Evolutionary conservation across 768 basidiomycete species (phyloP).

Genomic region (Mycena haematopus): DNA sequence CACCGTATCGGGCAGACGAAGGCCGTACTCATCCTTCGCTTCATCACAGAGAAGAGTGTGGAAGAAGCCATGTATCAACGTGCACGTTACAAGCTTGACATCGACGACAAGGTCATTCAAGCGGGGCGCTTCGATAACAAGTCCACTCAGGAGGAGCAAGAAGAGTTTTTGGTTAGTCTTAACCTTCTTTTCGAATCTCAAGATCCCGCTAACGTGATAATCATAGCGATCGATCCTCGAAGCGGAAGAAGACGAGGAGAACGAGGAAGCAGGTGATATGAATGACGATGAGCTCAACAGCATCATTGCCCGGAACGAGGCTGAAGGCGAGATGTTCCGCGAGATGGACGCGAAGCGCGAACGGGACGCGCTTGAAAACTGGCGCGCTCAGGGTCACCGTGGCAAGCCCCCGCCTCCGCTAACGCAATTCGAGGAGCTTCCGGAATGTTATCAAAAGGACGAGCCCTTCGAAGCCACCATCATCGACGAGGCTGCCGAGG

Average conservation of each 20-base stretch:
- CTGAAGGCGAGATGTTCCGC: constrained; percentile 78
- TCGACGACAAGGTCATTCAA: constrained; percentile 99
- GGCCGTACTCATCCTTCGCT: constrained; percentile 93
- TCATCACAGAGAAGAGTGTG: constrained; percentile 97
- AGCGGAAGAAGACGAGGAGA: constrained; percentile 89
- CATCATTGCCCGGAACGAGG: constrained; percentile 84
- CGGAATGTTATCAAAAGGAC: constrained; percentile 88
- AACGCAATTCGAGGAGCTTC: constrained; percentile 88
- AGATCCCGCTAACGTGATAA: constrained; percentile 20
- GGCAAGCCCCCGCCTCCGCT: constrained; percentile 80
- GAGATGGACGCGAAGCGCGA: constrained; percentile 85
- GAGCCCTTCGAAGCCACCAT: constrained; percentile 75
- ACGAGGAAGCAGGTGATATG: constrained; percentile 90
- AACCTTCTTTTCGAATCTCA: constrained; percentile 5
- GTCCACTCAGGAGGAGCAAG: constrained; percentile 96
- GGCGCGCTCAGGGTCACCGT: constrained; percentile 76
- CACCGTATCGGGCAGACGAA: constrained; percentile 99
- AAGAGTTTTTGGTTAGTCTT: constrained; percentile 82
- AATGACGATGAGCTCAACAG: constrained; percentile 95
- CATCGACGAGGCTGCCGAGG: constrained; percentile 71
- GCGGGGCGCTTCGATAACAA: constrained; percentile 99
- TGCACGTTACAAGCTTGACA: constrained; percentile 94
- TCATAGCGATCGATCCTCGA: constrained; percentile 86
- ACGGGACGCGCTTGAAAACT: constrained; percentile 63
- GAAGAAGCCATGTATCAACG: constrained; percentile 98